A percentile compares a stretch with the other conserved stretches of the same genome.
phyloP scores from a whole-genome alignment of 441 rosid genomes.

The Erodium moschatum region DNA sequence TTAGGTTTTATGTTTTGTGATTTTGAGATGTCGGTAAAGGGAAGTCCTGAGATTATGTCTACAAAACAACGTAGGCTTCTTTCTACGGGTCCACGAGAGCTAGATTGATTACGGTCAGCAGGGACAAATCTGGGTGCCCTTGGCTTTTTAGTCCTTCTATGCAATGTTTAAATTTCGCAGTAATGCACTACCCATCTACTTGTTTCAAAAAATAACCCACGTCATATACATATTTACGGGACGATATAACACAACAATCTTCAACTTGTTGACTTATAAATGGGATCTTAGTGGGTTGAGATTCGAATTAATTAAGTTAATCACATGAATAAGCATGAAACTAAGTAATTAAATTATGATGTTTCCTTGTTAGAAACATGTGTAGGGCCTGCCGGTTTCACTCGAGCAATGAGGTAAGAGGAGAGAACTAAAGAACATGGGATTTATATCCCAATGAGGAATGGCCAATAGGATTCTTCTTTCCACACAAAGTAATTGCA shows the following conservation, averaged over 20 bases:
- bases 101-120: too few species aligned
- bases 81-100: too few species aligned
- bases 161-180: too few species aligned
- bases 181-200: too few species aligned
- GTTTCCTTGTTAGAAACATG: constrained; percentile 43
- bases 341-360: constrained; percentile 14
- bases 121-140: too few species aligned
- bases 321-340: not conserved
- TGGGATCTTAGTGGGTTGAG: not conserved
- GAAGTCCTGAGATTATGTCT: too few species aligned
- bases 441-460: constrained; percentile 4
- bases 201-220: too few species aligned
- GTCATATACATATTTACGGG: too few species aligned
- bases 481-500: not conserved
- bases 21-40: too few species aligned
- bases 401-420: constrained; percentile 20
- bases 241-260: not conserved
- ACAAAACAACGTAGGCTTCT: too few species aligned
- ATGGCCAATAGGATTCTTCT: not conserved
- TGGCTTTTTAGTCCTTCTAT: too few species aligned
- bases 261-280: not conserved
- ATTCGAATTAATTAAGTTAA: constrained; percentile 1
- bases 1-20: too few species aligned
- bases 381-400: constrained; percentile 33
- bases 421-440: not conserved